Percentiles rank a stretch among this genome's conserved stretches.
phyloP scores from a whole-genome alignment of 352 stramenopile species.

The Phytophthora europaea region DNA sequence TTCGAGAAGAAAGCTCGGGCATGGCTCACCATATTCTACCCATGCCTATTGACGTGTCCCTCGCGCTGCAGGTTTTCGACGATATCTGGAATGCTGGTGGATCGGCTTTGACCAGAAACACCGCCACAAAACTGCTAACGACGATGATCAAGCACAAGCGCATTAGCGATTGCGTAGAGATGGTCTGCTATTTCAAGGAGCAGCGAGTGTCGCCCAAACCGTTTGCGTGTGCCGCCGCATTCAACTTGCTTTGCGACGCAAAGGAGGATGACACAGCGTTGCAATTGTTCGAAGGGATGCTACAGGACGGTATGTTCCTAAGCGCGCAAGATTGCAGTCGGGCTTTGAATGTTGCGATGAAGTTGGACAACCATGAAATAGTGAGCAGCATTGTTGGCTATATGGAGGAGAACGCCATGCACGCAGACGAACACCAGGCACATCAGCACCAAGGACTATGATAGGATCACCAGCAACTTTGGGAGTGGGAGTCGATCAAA shows the following conservation, averaged over 20 bases:
- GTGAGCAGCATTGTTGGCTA: conserved; percentile 9
- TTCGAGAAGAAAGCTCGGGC: background rate
- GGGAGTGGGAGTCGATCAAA: conserved; percentile 13
- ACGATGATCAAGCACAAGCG: conserved; percentile 20
- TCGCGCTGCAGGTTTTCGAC: conserved; percentile 24
- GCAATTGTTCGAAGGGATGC: conserved; percentile 17
- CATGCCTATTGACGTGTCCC: conserved; percentile 3
- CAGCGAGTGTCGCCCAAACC: conserved; percentile 13
- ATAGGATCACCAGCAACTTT: conserved; percentile 3
- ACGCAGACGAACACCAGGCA: background rate
- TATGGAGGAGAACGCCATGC: conserved; percentile 3
- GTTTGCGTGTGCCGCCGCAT: conserved; percentile 10
- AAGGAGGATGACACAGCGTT: conserved; percentile 3
- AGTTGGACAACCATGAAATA: conserved; percentile 10
- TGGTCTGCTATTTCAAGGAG: conserved; percentile 26
- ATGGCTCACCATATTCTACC: background rate
- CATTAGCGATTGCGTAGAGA: conserved; percentile 18
- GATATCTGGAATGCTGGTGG: conserved; percentile 16
- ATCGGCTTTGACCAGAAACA: conserved; percentile 7
- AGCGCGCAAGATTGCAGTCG: background rate
- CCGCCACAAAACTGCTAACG: conserved; percentile 20
- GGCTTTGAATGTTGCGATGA: conserved; percentile 15
- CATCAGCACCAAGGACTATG: conserved; percentile 7
- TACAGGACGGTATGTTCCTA: conserved; percentile 2
- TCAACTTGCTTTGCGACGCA: conserved; percentile 7